Percentiles rank a stretch among this genome's conserved stretches.
These are phyloP conservation scores for Solanum phureja DNA, from an alignment of 257 asterid genomes.

Conservation along the genomic window DNA sequence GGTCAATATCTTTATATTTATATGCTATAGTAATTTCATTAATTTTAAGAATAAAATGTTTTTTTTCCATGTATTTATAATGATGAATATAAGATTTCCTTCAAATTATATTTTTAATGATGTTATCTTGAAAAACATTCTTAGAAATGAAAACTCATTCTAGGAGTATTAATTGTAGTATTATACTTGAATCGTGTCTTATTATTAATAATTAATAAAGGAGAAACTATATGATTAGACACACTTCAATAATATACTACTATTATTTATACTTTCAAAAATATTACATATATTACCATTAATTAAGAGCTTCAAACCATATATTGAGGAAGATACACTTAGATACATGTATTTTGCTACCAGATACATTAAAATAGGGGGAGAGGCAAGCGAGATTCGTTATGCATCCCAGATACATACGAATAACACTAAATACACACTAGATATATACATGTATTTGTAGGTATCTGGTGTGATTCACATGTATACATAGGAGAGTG, in stretches of 20 bases:
- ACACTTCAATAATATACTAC: not conserved
- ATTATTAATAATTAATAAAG: too few relatives aligned
- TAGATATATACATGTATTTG: too few relatives aligned
- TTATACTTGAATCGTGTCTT: not conserved
- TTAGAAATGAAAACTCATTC: not conserved
- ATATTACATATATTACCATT: too few relatives aligned
- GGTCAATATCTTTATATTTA: not conserved
- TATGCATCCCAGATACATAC: not conserved
- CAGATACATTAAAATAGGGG: not conserved
- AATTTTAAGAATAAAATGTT: not conserved
- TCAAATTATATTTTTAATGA: not conserved
- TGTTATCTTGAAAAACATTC: not conserved
- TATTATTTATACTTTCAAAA: too few relatives aligned
- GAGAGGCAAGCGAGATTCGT: not conserved
- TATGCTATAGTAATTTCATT: not conserved
- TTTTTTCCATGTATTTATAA: not conserved
- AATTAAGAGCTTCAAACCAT: not conserved
- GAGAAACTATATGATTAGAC: not conserved
- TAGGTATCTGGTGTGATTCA: too few relatives aligned
- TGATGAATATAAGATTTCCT: not conserved
- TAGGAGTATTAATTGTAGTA: not conserved
- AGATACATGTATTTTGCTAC: too few relatives aligned
- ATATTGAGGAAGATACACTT: not conserved
- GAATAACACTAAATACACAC: not conserved
- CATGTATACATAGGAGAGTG: not conserved